These are phyloP conservation scores for Quercus phellos DNA, from an alignment of 331 rosid species.

Conservation along the genomic window DNA sequence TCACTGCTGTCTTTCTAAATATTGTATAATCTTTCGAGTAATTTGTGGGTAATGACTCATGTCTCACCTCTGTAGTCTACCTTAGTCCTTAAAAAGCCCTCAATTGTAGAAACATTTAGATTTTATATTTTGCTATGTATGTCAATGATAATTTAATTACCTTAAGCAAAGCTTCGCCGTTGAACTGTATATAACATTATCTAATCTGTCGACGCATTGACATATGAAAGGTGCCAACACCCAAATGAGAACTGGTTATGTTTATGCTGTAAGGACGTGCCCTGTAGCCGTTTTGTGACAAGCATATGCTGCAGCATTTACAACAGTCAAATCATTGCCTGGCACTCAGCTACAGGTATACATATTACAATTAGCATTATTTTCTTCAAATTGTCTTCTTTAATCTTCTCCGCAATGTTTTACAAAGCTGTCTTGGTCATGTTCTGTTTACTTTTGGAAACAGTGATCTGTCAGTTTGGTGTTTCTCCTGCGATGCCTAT, in stretches of 20 bases:
- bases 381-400: neutral
- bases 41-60: too few relatives aligned
- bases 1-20: too few relatives aligned
- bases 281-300: conserved; percentile 84
- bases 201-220: neutral
- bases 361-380: neutral
- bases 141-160: neutral
- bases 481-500: conserved; percentile 82
- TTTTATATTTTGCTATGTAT: neutral
- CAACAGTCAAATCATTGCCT: conserved; percentile 37
- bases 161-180: neutral
- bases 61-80: too few relatives aligned
- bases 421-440: neutral
- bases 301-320: conserved; percentile 76
- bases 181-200: neutral
- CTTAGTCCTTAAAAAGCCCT: too few relatives aligned
- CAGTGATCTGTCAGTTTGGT: conserved; percentile 90
- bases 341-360: conserved; percentile 79
- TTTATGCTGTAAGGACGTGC: conserved; percentile 63
- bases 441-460: neutral
- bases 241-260: conserved; percentile 84
- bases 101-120: too few relatives aligned
- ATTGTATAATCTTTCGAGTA: too few relatives aligned
- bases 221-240: conserved; percentile 52
- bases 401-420: neutral